A percentile compares a stretch with the other conserved stretches of the same genome.
These are phyloP conservation scores for Xylariomycetidae sp. DNA, from an alignment of 2,329 filamentous ascomycete species.

Conservation along the genomic window DNA sequence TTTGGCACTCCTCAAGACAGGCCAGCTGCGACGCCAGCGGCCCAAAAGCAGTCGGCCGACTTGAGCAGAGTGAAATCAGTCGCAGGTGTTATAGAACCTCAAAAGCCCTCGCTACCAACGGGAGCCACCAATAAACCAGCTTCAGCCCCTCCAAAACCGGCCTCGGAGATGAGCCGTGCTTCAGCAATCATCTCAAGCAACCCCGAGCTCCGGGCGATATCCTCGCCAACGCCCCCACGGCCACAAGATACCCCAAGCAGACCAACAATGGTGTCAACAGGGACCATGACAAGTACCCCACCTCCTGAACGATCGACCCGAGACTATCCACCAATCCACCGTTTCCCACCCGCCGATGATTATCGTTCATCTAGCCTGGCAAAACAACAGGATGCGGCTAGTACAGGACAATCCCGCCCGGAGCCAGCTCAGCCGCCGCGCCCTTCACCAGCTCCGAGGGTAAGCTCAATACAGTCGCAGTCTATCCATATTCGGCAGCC, in stretches of 20 bases:
- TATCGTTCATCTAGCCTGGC: slow-evolving; percentile 36
- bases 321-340: slow-evolving; percentile 34
- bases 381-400: slow-evolving; percentile 24
- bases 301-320: slow-evolving; percentile 45
- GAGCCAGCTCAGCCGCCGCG: slow-evolving; percentile 20
- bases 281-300: slow-evolving; percentile 72
- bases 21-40: slow-evolving; percentile 20
- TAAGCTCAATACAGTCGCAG: slow-evolving; percentile 31
- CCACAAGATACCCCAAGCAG: slow-evolving; percentile 26
- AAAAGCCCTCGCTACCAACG: slow-evolving; percentile 28
- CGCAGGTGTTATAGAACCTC: slow-evolving; percentile 13
- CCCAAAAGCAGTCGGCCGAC: slow-evolving; percentile 27
- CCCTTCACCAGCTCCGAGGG: slow-evolving; percentile 21
- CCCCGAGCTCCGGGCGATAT: slow-evolving; percentile 56
- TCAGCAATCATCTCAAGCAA: slow-evolving; percentile 60
- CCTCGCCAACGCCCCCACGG: slow-evolving; percentile 36
- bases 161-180: slow-evolving; percentile 51
- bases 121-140: slow-evolving; percentile 27
- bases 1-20: slow-evolving; percentile 52
- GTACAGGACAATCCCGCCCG: slow-evolving; percentile 17
- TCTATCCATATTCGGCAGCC: slow-evolving; percentile 33
- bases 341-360: slow-evolving; percentile 36
- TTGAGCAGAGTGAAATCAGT: slow-evolving; percentile 25
- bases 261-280: slow-evolving; percentile 50
- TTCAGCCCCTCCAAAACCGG: slow-evolving; percentile 36